A percentile compares a stretch with the other conserved stretches of the same genome.
Conservation (phyloP, 169 alveolate genomes). For the Amoebophrya sp. region DNA sequence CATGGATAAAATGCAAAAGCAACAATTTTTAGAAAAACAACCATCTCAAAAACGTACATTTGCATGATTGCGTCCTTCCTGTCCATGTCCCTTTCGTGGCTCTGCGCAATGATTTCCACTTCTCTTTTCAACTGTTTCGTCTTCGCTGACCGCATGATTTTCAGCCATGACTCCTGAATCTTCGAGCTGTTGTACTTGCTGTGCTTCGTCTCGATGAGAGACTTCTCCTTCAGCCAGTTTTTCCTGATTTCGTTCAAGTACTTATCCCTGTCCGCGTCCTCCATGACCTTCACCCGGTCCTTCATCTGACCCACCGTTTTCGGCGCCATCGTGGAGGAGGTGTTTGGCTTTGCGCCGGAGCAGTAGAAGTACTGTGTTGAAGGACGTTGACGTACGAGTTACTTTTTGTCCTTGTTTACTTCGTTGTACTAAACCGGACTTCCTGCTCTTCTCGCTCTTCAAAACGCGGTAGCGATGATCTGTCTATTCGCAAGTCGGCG, state of each 20-base stretch:
- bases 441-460: too few relatives aligned
- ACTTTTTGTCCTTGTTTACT: too few relatives aligned
- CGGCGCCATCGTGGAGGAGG: neutral
- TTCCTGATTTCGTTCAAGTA: neutral
- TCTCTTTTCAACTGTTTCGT: constrained; percentile 75
- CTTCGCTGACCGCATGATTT: constrained; percentile 81
- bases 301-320: neutral
- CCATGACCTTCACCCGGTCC: constrained; percentile 26
- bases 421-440: too few relatives aligned
- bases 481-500: too few relatives aligned
- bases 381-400: too few relatives aligned
- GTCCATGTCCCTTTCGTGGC: constrained; percentile 81
- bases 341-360: too few relatives aligned
- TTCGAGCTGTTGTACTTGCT: constrained; percentile 57
- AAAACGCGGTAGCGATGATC: too few relatives aligned
- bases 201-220: neutral
- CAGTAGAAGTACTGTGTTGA: too few relatives aligned
- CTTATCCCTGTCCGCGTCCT: constrained; percentile 8
- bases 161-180: constrained; percentile 79
- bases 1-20: neutral
- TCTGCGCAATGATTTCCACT: constrained; percentile 73
- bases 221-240: neutral
- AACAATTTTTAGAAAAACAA: neutral
- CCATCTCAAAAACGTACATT: constrained; percentile 49
- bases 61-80: constrained; percentile 83